Base-by-base conservation (phyloP, 2,329 filamentous ascomycete genomes). In the Fusarium decemcellulare region DNA sequence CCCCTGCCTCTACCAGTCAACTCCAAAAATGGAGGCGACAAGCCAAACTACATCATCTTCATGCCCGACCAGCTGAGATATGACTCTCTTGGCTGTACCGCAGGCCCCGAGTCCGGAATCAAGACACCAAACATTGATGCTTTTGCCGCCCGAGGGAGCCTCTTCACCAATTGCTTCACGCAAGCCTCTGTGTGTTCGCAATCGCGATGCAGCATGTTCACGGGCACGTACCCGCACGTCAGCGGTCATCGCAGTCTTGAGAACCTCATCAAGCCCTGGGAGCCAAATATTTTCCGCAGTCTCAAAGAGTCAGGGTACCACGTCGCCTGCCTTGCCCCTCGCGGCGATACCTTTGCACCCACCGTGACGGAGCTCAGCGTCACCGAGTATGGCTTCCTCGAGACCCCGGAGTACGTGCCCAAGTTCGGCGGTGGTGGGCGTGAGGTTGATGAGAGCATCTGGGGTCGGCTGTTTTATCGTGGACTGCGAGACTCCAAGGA, bases 21-120 rank as follows among this genome's bases (percentile, higher is more conserved):
- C 48, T 76, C 75, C 3, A 63, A 66, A 10, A 76, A 77, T 68
- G 76, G 75, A 30, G 74, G 71, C 5, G 16, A 70, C 15, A 61
- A 65, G 15, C 77, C 80, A 14, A 83, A 83, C 57, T 77, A 79
- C 29, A 70, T 82, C 52, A 81, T 84, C 8, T 85, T 84, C 64
- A 84, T 85, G 83, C 83, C 82, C 4, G 83, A 85, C 51, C 83
- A 85, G 72, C 75, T 85, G 5, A 80, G 83, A 10, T 83, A 81
- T 46, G 83, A 85, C 67, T 78, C 82, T 2, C 71, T 84, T 0
- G 78, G 79, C 1, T 83, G 79, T 46, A 74, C 68, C 8, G 76
- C 77, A 3, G 74, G 71, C 3, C 73, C 72, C 6, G 40, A 72
- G 0, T 9, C 32, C 32, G 32, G 32, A 4, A 64, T 82, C 27